Evolutionary conservation across 106 monocot species (phyloP).

Genomic region (Agapanthus africanus): DNA sequence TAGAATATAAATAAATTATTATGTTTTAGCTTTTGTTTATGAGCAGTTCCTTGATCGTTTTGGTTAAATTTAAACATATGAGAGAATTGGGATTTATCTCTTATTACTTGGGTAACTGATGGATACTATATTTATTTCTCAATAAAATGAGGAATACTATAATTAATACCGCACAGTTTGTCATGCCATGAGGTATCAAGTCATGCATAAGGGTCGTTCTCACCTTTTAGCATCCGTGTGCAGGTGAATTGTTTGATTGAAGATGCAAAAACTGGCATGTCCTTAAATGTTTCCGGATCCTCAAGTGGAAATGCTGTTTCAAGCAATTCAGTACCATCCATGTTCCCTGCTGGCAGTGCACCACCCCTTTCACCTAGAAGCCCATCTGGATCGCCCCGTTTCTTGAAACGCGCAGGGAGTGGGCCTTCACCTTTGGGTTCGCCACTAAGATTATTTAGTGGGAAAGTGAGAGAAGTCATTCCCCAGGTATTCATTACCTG

Average conservation of each 20-base stretch:
- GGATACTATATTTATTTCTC: neutral
- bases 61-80: neutral
- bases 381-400: conserved; percentile 69
- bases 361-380: conserved; percentile 94
- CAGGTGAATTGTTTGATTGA: conserved; percentile 69
- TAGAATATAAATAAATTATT: neutral
- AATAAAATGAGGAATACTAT: neutral
- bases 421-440: conserved; percentile 61
- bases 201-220: neutral
- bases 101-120: no score
- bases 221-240: neutral
- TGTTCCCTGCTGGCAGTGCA: conserved; percentile 81
- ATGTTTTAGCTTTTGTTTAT: neutral
- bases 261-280: conserved; percentile 55
- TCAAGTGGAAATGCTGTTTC: conserved; percentile 45
- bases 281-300: conserved; percentile 35
- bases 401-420: conserved; percentile 32
- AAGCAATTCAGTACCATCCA: conserved; percentile 58
- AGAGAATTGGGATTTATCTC: neutral
- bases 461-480: conserved; percentile 67
- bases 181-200: no score
- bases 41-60: neutral
- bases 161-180: neutral
- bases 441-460: conserved; percentile 61
- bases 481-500: conserved; percentile 50